Evolutionary conservation across 495 filamentous ascomycete genomes (phyloP), one percentile per base, ranked within the genome.

Genomic region (Penicillium robsamsonii): DNA sequence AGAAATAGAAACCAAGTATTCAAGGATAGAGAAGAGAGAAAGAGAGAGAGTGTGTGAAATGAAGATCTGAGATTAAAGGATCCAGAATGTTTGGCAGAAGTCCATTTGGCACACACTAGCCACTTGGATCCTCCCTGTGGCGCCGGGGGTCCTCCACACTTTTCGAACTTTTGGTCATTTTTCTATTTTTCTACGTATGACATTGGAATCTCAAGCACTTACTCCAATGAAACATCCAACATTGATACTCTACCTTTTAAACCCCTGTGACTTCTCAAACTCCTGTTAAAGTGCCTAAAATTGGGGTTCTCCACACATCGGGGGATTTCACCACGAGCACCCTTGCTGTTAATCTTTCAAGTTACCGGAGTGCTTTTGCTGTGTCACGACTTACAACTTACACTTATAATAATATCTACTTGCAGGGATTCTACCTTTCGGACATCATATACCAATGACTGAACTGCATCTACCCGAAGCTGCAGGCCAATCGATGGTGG

Each of bases 401-500:
- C 12, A 25, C 1, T 20, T 43, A 44, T 3, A 42, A 42, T 2
- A n/a, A 18, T 42, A 22, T 42, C 33, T 37, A 37, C 33, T 15
- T 7, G 13, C 33, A 37, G 5, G 33, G 33, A 12, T 42, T 22
- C 18, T 42, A 42, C 4, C 18, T 37, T 37, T 42, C 18, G 17
- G 18, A 22, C 18, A 42, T 42, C 40, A 22, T 18, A 42, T 42
- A 42, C 40, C 18, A 20, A 12, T 42, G 17, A 42, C 40, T 29
- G 12, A 30, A 46, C 15, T 30, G 45, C 45, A 46, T 18, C 45
- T 15, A 46, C 45, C 45, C 45, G 45, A 31, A 31, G 25, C 38
- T 54, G 62, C 60, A 65, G 62, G 53, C 53, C 53, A 67, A 60
- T 59, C 58, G 58, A 55, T 54, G 50, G 57, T 55, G 56, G 48